These are phyloP conservation scores for Phytophthora cactorum DNA, from an alignment of 352 stramenopile genomes.

Conservation along the genomic window DNA sequence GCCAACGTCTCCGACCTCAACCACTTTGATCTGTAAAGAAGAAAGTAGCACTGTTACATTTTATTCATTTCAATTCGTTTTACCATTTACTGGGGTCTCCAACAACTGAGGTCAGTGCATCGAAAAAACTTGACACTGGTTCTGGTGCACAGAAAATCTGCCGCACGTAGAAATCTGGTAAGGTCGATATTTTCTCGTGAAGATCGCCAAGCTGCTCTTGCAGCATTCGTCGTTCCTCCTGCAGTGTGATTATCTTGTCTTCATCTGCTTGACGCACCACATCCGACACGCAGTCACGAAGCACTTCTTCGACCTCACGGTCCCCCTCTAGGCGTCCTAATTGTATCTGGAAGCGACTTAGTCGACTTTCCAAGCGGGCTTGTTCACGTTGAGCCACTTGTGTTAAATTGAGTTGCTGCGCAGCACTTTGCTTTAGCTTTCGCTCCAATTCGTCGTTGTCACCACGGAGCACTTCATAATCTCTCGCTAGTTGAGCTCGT, in stretches of 20 bases:
- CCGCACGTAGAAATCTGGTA: constrained; percentile 87
- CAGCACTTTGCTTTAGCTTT: constrained; percentile 20
- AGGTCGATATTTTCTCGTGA: constrained; percentile 83
- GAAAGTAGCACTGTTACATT: neutral
- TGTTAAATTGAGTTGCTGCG: constrained; percentile 27
- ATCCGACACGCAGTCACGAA: constrained; percentile 63
- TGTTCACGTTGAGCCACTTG: constrained; percentile 41
- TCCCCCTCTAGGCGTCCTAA: constrained; percentile 55
- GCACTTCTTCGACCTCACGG: constrained; percentile 56
- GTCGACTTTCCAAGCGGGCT: constrained; percentile 39
- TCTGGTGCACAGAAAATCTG: constrained; percentile 86
- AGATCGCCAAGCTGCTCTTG: constrained; percentile 75
- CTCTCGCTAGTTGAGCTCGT: constrained; percentile 27
- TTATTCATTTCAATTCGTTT: constrained; percentile 25
- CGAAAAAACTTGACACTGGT: constrained; percentile 78
- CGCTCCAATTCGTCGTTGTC: constrained; percentile 37
- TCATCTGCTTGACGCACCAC: constrained; percentile 59
- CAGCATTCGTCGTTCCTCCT: constrained; percentile 76
- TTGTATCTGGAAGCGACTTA: constrained; percentile 67
- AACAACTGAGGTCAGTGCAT: constrained; percentile 65
- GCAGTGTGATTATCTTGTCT: constrained; percentile 62
- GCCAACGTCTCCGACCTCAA: constrained; percentile 42
- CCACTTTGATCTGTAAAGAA: constrained; percentile 51
- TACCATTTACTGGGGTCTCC: constrained; percentile 40
- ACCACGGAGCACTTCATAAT: constrained; percentile 34